A percentile compares a stretch with the other conserved stretches of the same genome.
Conservation (phyloP, 2,329 filamentous ascomycete genomes). For the Aureobasidium zeae region DNA sequence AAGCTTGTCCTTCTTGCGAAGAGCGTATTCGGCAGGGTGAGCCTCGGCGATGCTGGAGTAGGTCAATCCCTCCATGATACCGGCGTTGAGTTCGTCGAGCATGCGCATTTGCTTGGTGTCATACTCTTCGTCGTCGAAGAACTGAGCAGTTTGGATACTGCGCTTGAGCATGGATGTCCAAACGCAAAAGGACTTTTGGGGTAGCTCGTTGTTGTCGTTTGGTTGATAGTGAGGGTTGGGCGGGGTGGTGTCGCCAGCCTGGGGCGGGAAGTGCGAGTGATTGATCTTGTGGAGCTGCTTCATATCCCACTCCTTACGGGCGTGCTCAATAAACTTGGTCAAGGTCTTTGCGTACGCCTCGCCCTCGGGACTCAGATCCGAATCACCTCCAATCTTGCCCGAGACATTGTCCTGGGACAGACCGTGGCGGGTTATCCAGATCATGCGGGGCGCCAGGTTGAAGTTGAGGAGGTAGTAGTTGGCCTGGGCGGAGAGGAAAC, state of each 20-base stretch:
- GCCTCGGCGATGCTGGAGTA: constrained; percentile 80
- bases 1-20: constrained; percentile 76
- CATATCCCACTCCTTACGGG: constrained; percentile 72
- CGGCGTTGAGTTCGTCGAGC: constrained; percentile 92
- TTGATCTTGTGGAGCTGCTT: constrained; percentile 71
- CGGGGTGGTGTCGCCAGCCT: constrained; percentile 82
- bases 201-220: constrained; percentile 28
- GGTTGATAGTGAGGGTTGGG: constrained; percentile 78
- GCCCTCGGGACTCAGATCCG: constrained; percentile 71
- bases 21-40: constrained; percentile 70
- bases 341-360: constrained; percentile 69
- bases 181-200: constrained; percentile 60
- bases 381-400: constrained; percentile 87
- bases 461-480: constrained; percentile 95
- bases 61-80: constrained; percentile 87
- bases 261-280: constrained; percentile 75
- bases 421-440: constrained; percentile 95
- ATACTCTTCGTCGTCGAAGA: constrained; percentile 91
- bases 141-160: constrained; percentile 76
- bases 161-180: constrained; percentile 97
- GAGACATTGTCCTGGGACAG: constrained; percentile 80
- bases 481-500: constrained; percentile 85
- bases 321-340: constrained; percentile 71
- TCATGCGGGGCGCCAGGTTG: constrained; percentile 88
- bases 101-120: constrained; percentile 97